These are phyloP conservation scores for Sclerotinia sclerotiorum DNA, from an alignment of 2,329 filamentous ascomycete genomes.

Conservation along the genomic window DNA sequence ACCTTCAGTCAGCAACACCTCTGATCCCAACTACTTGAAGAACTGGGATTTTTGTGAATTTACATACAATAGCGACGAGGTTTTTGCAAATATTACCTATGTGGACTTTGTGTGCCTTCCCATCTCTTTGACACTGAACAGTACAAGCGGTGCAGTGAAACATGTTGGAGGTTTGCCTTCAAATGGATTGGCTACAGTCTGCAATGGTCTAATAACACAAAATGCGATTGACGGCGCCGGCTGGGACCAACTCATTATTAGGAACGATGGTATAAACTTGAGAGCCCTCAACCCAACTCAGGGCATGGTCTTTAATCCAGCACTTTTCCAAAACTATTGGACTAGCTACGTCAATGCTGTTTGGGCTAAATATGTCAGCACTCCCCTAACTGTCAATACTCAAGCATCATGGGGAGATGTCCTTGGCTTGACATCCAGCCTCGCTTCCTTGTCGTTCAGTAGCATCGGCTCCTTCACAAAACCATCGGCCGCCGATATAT, in stretches of 20 bases:
- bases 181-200: slow-evolving; percentile 57
- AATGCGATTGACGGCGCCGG: slow-evolving; percentile 53
- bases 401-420: slow-evolving; percentile 60
- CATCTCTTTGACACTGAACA: slow-evolving; percentile 53
- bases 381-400: slow-evolving; percentile 60
- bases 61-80: slow-evolving; percentile 59
- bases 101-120: slow-evolving; percentile 72
- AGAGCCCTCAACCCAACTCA: slow-evolving; percentile 46
- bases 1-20: slow-evolving; percentile 67
- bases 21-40: slow-evolving; percentile 60
- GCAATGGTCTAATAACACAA: slow-evolving; percentile 55
- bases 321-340: slow-evolving; percentile 47
- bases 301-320: slow-evolving; percentile 42
- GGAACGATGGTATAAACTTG: slow-evolving; percentile 39
- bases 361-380: slow-evolving; percentile 44
- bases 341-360: slow-evolving; percentile 48
- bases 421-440: slow-evolving; percentile 42
- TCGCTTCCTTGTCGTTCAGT: slow-evolving; percentile 43
- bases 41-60: slow-evolving; percentile 69
- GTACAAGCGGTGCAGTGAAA: slow-evolving; percentile 44
- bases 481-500: slow-evolving; percentile 62
- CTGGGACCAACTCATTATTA: slow-evolving; percentile 56
- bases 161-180: slow-evolving; percentile 55
- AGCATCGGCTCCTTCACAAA: slow-evolving; percentile 51
- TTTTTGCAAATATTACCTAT: slow-evolving; percentile 69